Base-by-base conservation (phyloP, 2,329 filamentous ascomycete species). In the Didymella segeticola region DNA sequence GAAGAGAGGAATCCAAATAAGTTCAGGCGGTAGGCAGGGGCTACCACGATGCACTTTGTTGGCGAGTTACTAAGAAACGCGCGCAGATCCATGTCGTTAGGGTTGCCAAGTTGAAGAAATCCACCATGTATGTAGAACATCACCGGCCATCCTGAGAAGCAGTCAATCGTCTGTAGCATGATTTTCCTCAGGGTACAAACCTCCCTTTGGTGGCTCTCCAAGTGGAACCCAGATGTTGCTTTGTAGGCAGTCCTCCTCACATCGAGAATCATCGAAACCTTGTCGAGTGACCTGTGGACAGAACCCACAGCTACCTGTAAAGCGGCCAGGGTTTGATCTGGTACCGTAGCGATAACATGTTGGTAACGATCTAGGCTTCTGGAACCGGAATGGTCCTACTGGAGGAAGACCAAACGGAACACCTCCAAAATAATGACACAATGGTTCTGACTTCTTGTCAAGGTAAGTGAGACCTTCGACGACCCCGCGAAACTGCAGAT, bases 91-190 rank as follows among this genome's bases (percentile, higher is more conserved):
- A 75, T 70, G 20, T 75, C 72, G 56, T 84, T 85, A 0, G 83
- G 77, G 9, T 68, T 74, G 17, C 83, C 83, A 53, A 80, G 81
- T 69, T 86, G 83, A 19, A 86, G 73, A 63, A 83, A 86, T 3
- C 83, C 83, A 26, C 81, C 81, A 58, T 83, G 83, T 39, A 85
- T 82, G 66, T 79, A 85, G 60, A 86, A 80, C 43, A 83, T 75
- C 0, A 86, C 82, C 4, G 83, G 83, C 82, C 83, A 86, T 14
- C 83, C 80, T 73, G 27, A n/a, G 8, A 14, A 2, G 25, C 15
- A 2, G 5, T 53, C 30, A 53, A 12, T 22, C 11, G 6, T 19
- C 19, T 20, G 19, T 15, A 22, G 12, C 2, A 15, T 30, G 2
- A 23, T 4, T 12, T 15, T 3, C 5, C 19, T 2, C 3, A 39